A percentile compares a stretch with the other conserved stretches of the same genome.
Conservation (phyloP, 257 asterid species). For the Solanum paucissectum region DNA sequence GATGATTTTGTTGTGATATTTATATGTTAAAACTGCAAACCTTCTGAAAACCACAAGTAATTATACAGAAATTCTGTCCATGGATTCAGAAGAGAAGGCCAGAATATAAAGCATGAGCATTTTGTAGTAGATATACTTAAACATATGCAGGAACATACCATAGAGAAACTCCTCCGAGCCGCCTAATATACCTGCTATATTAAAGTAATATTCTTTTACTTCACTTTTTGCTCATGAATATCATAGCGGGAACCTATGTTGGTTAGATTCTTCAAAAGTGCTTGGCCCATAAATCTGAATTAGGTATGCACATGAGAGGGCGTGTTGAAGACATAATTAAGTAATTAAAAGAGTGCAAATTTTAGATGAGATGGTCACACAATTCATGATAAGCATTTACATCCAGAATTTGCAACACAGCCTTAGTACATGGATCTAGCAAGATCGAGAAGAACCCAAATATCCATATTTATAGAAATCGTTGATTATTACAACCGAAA, state of each 20-base stretch:
- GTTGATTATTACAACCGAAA: no score
- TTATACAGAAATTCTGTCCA: slow-evolving; percentile 42
- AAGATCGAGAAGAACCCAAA: no score
- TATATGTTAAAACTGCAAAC: background rate
- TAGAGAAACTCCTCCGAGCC: slow-evolving; percentile 28
- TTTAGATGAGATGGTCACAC: background rate
- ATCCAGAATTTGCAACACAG: background rate
- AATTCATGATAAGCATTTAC: background rate
- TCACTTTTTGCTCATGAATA: background rate
- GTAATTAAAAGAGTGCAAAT: no score
- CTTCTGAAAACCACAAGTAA: background rate
- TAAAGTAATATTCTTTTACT: slow-evolving; percentile 15
- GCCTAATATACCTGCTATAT: slow-evolving; percentile 38
- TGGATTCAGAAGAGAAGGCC: slow-evolving; percentile 46
- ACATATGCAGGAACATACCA: slow-evolving; percentile 33
- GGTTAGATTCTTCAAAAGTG: background rate
- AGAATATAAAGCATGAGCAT: slow-evolving; percentile 47
- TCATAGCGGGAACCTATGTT: background rate
- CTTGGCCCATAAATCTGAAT: background rate
- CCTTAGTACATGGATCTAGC: background rate
- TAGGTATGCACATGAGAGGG: no score
- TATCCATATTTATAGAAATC: no score
- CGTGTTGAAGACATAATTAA: no score
- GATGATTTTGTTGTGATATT: no score
- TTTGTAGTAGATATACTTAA: slow-evolving; percentile 40